A percentile compares a stretch with the other conserved stretches of the same genome.
These are phyloP conservation scores for Prunella vulgaris DNA, from an alignment of 257 asterid species.

Conservation along the genomic window DNA sequence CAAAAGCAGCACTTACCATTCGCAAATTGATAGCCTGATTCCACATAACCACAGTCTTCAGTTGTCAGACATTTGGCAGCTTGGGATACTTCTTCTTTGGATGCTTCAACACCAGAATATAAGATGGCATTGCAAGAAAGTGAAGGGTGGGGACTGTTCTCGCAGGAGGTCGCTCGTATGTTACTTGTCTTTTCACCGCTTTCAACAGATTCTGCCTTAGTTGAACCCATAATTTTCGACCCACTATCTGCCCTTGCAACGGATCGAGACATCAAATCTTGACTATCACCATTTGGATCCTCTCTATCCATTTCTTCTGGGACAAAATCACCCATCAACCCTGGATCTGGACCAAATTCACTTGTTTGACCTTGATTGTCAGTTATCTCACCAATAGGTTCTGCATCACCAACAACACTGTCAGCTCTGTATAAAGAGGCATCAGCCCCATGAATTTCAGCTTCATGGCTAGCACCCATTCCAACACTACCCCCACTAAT, in stretches of 20 bases:
- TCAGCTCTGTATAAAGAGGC: conserved; percentile 73
- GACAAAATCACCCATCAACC: conserved; percentile 93
- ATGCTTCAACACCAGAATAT: conserved; percentile 74
- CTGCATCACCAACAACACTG: conserved; percentile 84
- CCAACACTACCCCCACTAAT: conserved; percentile 98
- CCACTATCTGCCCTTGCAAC: conserved; percentile 93
- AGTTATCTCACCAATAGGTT: conserved; percentile 80
- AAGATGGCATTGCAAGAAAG: conserved; percentile 95
- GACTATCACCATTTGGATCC: conserved; percentile 93
- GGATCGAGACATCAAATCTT: conserved; percentile 79
- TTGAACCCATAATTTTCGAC: conserved; percentile 80
- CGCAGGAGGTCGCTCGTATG: conserved; percentile 47
- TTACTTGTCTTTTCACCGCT: conserved; percentile 91
- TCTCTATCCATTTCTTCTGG: conserved; percentile 90
- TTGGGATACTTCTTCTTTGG: conserved; percentile 94
- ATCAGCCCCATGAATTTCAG: conserved; percentile 90
- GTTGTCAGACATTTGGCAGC: conserved; percentile 55
- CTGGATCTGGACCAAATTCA: conserved; percentile 87
- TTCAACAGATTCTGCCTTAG: conserved; percentile 92
- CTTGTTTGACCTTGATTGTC: conserved; percentile 89
- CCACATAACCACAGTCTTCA: conserved; percentile 78
- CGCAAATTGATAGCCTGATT: conserved; percentile 65
- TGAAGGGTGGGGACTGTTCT: conserved; percentile 81
- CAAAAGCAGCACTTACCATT: conserved; percentile 34
- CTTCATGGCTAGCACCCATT: conserved; percentile 99